These are phyloP conservation scores for Knufia petricola DNA, from an alignment of 2,329 filamentous ascomycete species.

Conservation along the genomic window DNA sequence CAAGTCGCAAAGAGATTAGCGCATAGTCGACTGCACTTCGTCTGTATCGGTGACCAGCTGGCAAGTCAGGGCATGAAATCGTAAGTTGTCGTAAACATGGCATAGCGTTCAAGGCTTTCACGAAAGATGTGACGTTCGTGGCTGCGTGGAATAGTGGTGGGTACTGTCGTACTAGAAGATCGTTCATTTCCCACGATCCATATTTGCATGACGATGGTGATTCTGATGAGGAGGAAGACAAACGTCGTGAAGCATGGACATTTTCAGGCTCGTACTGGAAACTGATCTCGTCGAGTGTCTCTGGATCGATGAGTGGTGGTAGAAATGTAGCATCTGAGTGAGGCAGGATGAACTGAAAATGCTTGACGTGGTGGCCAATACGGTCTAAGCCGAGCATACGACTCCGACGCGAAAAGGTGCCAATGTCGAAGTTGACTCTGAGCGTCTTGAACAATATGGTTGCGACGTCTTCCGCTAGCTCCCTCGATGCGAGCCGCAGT, in stretches of 20 bases:
- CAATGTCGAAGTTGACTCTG: slow-evolving; percentile 43
- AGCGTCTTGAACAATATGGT: slow-evolving; percentile 36
- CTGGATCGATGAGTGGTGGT: slow-evolving; percentile 70
- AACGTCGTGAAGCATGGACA: slow-evolving; percentile 46
- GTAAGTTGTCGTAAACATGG: slow-evolving; percentile 63
- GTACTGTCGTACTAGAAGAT: slow-evolving; percentile 76
- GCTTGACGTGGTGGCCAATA: slow-evolving; percentile 69
- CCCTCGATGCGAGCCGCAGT: slow-evolving; percentile 30
- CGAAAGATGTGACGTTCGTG: slow-evolving; percentile 77
- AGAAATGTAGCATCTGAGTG: slow-evolving; percentile 72
- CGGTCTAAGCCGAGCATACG: slow-evolving; percentile 65
- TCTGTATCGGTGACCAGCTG: slow-evolving; percentile 59
- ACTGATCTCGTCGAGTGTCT: slow-evolving; percentile 64
- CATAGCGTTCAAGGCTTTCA: slow-evolving; percentile 60
- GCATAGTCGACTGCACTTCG: slow-evolving; percentile 78
- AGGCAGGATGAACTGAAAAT: slow-evolving; percentile 66
- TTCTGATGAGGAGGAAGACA: slow-evolving; percentile 35
- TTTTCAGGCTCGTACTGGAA: slow-evolving; percentile 75
- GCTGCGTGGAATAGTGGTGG: slow-evolving; percentile 82
- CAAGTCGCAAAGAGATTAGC: slow-evolving; percentile 75
- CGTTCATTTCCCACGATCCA: slow-evolving; percentile 66
- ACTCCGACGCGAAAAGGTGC: slow-evolving; percentile 64
- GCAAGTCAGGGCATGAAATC: slow-evolving; percentile 65
- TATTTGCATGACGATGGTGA: slow-evolving; percentile 50
- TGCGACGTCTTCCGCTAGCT: slow-evolving; percentile 27